These are phyloP conservation scores for Glycine latifolia DNA, from an alignment of 306 rosid genomes.

Conservation along the genomic window DNA sequence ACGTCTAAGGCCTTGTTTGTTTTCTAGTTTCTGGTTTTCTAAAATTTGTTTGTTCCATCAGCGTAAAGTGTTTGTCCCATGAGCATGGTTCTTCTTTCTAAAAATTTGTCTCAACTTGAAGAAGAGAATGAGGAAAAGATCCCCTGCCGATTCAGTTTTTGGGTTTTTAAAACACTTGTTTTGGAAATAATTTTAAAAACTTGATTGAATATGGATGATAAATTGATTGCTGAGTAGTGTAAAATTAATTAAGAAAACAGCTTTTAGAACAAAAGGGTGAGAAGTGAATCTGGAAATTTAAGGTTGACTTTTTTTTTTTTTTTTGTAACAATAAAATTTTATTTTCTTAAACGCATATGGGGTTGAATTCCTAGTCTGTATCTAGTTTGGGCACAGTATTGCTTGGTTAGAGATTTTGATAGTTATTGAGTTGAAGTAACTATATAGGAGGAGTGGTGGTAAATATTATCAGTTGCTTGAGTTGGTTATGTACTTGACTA, in stretches of 20 bases:
- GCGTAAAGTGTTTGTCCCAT: background rate
- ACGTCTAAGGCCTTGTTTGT: slow-evolving; percentile 9
- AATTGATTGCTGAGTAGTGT: background rate
- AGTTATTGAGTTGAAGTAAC: background rate
- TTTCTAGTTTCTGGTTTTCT: background rate
- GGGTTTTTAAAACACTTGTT: background rate
- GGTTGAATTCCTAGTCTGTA: background rate
- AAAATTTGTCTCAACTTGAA: background rate
- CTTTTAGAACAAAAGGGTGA: background rate
- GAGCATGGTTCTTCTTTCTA: slow-evolving; percentile 48
- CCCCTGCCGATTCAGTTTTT: no score
- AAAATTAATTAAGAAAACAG: no score
- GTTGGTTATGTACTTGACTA: background rate
- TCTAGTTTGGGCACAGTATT: background rate
- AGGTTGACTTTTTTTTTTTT: background rate
- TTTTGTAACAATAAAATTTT: no score
- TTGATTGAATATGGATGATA: background rate
- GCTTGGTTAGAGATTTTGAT: background rate
- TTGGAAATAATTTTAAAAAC: background rate
- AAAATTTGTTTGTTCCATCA: background rate
- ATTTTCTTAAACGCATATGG: background rate
- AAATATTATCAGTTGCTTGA: slow-evolving; percentile 11
- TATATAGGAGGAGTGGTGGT: background rate
- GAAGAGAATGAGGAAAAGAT: background rate
- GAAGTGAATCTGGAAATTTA: background rate